Percentiles rank a stretch among this genome's conserved stretches.
Conservation (phyloP, 2,329 filamentous ascomycete species). For the Raffaelea albimanens region DNA sequence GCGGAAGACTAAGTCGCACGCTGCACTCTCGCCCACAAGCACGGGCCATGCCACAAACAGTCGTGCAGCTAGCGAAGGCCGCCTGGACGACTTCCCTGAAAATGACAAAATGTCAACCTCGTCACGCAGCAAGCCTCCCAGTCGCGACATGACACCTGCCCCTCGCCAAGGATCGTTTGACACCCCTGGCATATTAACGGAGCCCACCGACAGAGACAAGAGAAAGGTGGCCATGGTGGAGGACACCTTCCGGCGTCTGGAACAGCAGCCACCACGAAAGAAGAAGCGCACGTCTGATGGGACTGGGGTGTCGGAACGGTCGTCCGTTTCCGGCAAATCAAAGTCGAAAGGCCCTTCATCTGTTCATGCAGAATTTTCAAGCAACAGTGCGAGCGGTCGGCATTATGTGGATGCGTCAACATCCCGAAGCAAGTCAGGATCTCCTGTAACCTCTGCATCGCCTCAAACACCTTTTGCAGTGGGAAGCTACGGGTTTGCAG, state of each 20-base stretch:
- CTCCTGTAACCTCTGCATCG: constrained; percentile 34
- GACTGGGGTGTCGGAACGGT: constrained; percentile 15
- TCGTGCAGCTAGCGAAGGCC: constrained; percentile 54
- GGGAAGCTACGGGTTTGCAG: not conserved
- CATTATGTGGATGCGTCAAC: constrained; percentile 45
- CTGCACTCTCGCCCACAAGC: constrained; percentile 51
- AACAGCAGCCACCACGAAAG: constrained; percentile 47
- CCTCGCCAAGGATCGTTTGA: constrained; percentile 49
- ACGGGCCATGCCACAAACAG: constrained; percentile 54
- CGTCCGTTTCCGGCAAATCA: constrained; percentile 13
- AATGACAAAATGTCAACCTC: constrained; percentile 42
- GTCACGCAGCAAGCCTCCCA: constrained; percentile 54
- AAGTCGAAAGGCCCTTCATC: constrained; percentile 18
- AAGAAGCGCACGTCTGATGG: constrained; percentile 55
- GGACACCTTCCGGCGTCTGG: constrained; percentile 53
- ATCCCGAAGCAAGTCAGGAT: constrained; percentile 43
- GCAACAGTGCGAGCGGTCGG: constrained; percentile 26
- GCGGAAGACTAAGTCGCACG: constrained; percentile 40
- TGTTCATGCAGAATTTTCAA: constrained; percentile 1
- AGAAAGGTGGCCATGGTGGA: constrained; percentile 58
- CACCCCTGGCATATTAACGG: constrained; percentile 50
- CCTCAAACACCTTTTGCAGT: constrained; percentile 21
- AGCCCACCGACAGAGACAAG: constrained; percentile 58
- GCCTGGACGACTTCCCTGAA: constrained; percentile 43
- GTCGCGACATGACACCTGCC: constrained; percentile 54